Base-by-base conservation (phyloP, 257 asterid species). In the Buddleja alternifolia region DNA sequence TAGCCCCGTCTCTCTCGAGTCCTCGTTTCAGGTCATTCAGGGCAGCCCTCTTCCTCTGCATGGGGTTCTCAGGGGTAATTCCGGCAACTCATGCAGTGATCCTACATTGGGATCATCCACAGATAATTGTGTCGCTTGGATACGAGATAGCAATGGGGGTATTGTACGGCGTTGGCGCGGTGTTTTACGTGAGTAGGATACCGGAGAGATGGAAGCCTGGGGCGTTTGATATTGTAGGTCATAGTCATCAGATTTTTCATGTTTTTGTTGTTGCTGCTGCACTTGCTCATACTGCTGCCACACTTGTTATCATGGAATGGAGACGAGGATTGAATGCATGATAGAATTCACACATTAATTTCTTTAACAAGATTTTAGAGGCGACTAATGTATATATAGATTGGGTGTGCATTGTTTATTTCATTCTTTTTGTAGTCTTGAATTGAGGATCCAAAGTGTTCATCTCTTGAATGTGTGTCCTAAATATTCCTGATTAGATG, bases 191-290 rank as follows among this genome's bases (percentile, higher is more conserved):
- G 1, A 80, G 88, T 2, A 84, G 98, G 78, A 70, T 93, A 11
- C 98, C 97, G 0, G 97, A 93, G 82, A 86, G 93, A 69, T 87
- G 96, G 94, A 84, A 58, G 58, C 98, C 98, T 3, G 98, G 98
- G 10, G 74, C 76, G 2, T 90, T 93, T 72, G 98, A 93, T 52
- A 83, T 90, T 25, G 86, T 91, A 11, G 98, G 98, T 0, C 97
- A 90, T 24, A 93, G 98, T 72, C 98, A 93, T 79, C 98, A 93
- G 77, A 90, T 93, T 40, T 93, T 93, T 59, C 98, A 93, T 39
- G 82, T 83, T 4, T 79, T 93, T 6, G 94, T 93, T 3, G 93
- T 90, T 20, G 92, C 85, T 0, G 98, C 97, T 0, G 98, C 98
- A 0, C 74, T 93, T n/a, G 84, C 88, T 0, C 98, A 93, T 58